phyloP scores from a whole-genome alignment of 2,329 filamentous ascomycete genomes.

The Mycosphaerella arachidis region DNA sequence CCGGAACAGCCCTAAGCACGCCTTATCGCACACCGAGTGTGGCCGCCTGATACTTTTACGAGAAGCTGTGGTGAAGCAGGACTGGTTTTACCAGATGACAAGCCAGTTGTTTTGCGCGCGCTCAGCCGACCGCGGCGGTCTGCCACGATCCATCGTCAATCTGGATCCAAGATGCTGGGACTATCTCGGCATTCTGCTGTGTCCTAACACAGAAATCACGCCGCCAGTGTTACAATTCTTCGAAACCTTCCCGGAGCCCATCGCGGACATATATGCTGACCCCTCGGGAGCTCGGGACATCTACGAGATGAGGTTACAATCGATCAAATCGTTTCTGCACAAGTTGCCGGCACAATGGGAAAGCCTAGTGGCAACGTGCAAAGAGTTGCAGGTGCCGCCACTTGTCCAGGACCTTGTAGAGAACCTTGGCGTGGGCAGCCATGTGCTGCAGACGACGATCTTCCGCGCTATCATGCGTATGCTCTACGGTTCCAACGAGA shows the following conservation, averaged over 20 bases:
- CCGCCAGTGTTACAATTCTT: constrained; percentile 43
- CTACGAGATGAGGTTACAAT: constrained; percentile 30
- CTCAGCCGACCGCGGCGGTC: constrained; percentile 35
- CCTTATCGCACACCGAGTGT: constrained; percentile 11
- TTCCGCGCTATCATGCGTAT: constrained; percentile 49
- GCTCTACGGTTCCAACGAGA: constrained; percentile 36
- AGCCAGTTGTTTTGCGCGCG: constrained; percentile 63
- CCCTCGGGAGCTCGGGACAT: constrained; percentile 36
- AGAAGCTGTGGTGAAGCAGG: constrained; percentile 53
- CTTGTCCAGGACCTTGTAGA: constrained; percentile 53
- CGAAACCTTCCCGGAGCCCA: constrained; percentile 47
- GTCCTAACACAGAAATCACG: constrained; percentile 43
- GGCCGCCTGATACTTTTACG: constrained; percentile 52
- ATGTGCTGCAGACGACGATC: constrained; percentile 50
- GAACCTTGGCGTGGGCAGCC: constrained; percentile 48
- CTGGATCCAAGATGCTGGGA: constrained; percentile 29
- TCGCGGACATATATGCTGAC: constrained; percentile 36
- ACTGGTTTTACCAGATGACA: constrained; percentile 60
- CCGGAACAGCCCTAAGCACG: background rate
- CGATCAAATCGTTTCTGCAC: constrained; percentile 22
- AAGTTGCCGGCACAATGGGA: constrained; percentile 24
- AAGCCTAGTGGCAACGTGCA: constrained; percentile 19
- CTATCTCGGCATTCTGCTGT: constrained; percentile 43
- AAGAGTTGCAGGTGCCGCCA: constrained; percentile 47
- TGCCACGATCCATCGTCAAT: constrained; percentile 39